Conservation (phyloP, 352 stramenopile genomes). For the Globisporangium cystogenes region DNA sequence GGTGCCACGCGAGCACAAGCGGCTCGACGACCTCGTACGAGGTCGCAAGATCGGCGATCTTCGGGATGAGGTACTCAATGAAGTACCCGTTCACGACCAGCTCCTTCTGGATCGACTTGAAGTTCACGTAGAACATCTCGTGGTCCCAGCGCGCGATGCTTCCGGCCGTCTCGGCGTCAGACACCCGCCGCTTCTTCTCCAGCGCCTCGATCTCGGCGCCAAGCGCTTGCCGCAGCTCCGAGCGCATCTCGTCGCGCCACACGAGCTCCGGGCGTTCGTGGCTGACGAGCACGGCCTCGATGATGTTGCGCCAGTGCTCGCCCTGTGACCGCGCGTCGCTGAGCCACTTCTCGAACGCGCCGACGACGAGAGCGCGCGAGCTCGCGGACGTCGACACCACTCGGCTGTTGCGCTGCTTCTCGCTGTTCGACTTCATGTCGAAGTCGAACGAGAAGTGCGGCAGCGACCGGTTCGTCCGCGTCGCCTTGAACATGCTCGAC, state of each 20-base stretch:
- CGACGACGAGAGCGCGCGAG: constrained; percentile 25
- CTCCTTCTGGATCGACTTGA: constrained; percentile 64
- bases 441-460: constrained; percentile 69
- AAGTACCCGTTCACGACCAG: constrained; percentile 82
- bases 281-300: constrained; percentile 43
- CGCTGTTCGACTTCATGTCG: constrained; percentile 35
- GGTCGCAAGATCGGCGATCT: constrained; percentile 52
- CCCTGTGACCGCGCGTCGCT: constrained; percentile 57
- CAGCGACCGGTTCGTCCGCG: constrained; percentile 39
- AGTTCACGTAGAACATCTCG: constrained; percentile 79
- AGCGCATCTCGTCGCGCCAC: constrained; percentile 62
- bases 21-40: constrained; percentile 69
- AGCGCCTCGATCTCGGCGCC: constrained; percentile 46
- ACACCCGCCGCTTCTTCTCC: constrained; percentile 20
- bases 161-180: constrained; percentile 14
- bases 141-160: constrained; percentile 56
- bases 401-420: constrained; percentile 39
- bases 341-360: constrained; percentile 61
- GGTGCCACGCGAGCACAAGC: constrained; percentile 73
- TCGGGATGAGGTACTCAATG: constrained; percentile 67
- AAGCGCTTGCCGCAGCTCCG: constrained; percentile 53
- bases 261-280: constrained; percentile 72
- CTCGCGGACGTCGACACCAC: constrained; percentile 28
- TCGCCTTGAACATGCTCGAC: constrained; percentile 31
- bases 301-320: constrained; percentile 69